Percentiles rank a stretch among this genome's conserved stretches.
Evolutionary conservation across 75 land plant species (phyloP).

Genomic region (Selaginella tamariscina): DNA sequence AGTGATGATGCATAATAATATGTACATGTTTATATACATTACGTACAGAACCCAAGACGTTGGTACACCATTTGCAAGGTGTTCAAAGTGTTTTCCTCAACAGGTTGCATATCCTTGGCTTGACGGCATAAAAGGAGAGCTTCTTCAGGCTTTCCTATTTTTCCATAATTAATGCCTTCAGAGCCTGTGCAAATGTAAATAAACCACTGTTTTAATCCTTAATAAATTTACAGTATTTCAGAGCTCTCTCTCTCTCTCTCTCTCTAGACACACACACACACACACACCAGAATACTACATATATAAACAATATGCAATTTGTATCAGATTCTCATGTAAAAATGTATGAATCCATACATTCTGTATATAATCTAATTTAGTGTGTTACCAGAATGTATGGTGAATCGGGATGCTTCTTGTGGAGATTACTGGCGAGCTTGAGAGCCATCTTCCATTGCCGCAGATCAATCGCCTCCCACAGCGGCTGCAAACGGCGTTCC

Average conservation of each 20-base stretch:
- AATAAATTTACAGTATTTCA: not conserved
- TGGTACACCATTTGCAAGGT: constrained; percentile 92
- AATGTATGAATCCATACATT: not conserved
- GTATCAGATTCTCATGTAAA: not conserved
- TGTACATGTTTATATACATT: no score
- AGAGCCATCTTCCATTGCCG: constrained; percentile 90
- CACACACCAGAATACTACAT: not conserved
- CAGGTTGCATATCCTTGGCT: constrained; percentile 49
- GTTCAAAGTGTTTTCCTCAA: constrained; percentile 86
- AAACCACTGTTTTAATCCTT: not conserved
- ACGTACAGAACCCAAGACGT: constrained; percentile 63
- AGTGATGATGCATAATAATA: no score
- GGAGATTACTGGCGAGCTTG: constrained; percentile 50
- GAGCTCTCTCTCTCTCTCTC: no score
- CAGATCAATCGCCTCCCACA: constrained; percentile 97
- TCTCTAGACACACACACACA: no score
- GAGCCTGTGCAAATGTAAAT: constrained; percentile 36
- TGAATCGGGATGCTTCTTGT: constrained; percentile 67
- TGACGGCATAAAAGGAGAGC: constrained; percentile 50
- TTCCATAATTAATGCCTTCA: constrained; percentile 83
- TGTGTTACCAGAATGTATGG: constrained; percentile 67
- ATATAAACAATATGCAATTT: not conserved
- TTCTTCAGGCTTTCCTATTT: constrained; percentile 81
- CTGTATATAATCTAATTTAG: no score
- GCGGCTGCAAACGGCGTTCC: constrained; percentile 80